Conservation (phyloP, 2,329 filamentous ascomycete species). For the Fonsecaea multimorphosa region DNA sequence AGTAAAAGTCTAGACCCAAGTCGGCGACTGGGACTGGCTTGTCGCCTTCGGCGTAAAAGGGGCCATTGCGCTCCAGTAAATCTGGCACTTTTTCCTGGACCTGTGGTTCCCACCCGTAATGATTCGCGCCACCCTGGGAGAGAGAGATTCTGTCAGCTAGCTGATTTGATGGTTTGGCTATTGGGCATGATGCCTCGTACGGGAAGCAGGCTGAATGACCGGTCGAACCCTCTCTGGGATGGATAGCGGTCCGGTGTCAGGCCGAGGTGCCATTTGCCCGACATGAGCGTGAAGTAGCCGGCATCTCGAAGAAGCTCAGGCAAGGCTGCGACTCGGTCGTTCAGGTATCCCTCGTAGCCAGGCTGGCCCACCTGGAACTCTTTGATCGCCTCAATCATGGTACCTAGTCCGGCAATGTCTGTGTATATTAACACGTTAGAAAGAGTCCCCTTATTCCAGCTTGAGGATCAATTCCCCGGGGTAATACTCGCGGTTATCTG, state of each 20-base stretch:
- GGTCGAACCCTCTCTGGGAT: conserved; percentile 43
- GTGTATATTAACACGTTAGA: conserved; percentile 8
- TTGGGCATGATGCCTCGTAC: background rate
- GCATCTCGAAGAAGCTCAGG: conserved; percentile 46
- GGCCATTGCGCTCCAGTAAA: conserved; percentile 18
- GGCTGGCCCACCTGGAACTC: conserved; percentile 39
- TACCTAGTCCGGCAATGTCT: conserved; percentile 45
- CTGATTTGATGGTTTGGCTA: background rate
- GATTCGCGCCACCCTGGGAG: conserved; percentile 41
- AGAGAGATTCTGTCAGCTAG: background rate
- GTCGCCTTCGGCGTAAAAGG: conserved; percentile 28
- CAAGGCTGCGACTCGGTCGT: conserved; percentile 43
- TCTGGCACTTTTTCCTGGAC: conserved; percentile 23
- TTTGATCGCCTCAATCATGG: conserved; percentile 42
- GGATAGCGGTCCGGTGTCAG: conserved; percentile 42
- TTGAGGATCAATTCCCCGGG: background rate
- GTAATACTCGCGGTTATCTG: conserved; percentile 35
- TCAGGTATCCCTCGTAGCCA: conserved; percentile 42
- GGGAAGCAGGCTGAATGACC: conserved; percentile 41
- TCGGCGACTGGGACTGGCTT: conserved; percentile 8
- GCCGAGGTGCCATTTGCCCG: conserved; percentile 49
- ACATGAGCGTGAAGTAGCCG: conserved; percentile 47
- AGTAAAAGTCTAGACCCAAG: conserved; percentile 29
- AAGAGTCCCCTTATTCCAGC: background rate
- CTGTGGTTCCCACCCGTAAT: conserved; percentile 46